Percentiles rank a stretch among this genome's conserved stretches.
Evolutionary conservation across 1,284 basidiomycete genomes (phyloP).

Genomic region (Microstroma glucosiphilum): DNA sequence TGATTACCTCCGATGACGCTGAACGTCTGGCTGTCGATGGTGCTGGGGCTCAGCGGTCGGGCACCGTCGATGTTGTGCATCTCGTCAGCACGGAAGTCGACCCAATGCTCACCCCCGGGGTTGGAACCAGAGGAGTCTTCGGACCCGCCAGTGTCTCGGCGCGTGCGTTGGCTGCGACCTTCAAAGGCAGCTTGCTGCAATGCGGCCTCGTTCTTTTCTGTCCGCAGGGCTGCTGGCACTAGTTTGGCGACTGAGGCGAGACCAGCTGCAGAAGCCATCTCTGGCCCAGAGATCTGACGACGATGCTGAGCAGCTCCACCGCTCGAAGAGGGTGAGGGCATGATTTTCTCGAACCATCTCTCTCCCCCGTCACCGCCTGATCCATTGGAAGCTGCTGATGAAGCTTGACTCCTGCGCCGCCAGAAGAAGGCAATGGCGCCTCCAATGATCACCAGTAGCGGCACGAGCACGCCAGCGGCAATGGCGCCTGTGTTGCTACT

Average conservation of each 20-base stretch:
- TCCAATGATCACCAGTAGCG: background rate
- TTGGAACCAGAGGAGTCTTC: background rate
- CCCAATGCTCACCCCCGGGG: background rate
- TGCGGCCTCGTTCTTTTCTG: constrained; percentile 3
- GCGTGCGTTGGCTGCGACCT: background rate
- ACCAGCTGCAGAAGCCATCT: background rate
- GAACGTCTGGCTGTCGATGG: background rate
- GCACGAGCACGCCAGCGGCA: background rate
- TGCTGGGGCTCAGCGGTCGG: background rate
- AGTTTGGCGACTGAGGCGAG: constrained; percentile 1
- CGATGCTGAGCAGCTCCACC: background rate
- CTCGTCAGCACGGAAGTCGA: background rate
- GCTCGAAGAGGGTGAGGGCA: background rate
- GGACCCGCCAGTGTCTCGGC: too few species aligned
- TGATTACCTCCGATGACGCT: background rate
- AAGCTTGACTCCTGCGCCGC: background rate
- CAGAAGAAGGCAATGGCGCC: background rate
- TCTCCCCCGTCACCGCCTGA: background rate
- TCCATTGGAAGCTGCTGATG: background rate
- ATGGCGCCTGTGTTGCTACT: background rate
- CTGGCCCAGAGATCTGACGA: constrained; percentile 1
- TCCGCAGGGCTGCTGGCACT: background rate
- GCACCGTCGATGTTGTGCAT: background rate
- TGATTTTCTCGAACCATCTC: background rate
- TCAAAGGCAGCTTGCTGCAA: background rate